phyloP scores from a whole-genome alignment of 768 basidiomycete genomes.

The Rhodosporidiobolus odoratus region DNA sequence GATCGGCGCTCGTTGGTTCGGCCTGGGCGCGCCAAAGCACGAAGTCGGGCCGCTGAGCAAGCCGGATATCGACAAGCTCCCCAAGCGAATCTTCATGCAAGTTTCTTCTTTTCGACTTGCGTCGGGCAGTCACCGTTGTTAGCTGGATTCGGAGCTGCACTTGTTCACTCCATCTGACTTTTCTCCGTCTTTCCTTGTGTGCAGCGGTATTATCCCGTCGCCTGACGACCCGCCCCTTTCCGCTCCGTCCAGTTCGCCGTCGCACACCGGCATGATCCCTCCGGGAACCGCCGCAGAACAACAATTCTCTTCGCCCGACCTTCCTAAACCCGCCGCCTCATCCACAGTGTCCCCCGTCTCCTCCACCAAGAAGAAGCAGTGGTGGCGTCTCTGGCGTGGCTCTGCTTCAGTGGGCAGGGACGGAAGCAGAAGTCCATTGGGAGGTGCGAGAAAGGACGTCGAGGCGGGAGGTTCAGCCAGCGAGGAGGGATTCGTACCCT shows the following conservation, averaged over 20 bases:
- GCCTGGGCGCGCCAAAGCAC: constrained; percentile 36
- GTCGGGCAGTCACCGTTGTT: too few relatives aligned
- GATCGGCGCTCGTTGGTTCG: constrained; percentile 33
- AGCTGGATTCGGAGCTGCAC: too few relatives aligned
- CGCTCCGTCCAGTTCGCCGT: not conserved
- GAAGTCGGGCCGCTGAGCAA: constrained; percentile 40
- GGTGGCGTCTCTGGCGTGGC: constrained; percentile 15
- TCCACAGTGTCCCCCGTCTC: not conserved
- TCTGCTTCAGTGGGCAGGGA: too few relatives aligned
- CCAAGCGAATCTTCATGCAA: constrained; percentile 18
- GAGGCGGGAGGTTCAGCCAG: not conserved
- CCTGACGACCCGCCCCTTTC: not conserved
- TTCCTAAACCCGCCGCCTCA: not conserved
- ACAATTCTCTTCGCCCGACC: not conserved
- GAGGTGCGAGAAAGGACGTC: not conserved
- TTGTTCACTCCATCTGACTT: too few relatives aligned
- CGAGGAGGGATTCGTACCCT: not conserved
- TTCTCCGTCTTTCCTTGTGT: not conserved
- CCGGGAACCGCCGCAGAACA: too few relatives aligned
- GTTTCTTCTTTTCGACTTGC: not conserved
- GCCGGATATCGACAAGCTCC: constrained; percentile 35
- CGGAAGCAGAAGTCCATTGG: not conserved
- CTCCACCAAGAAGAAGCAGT: not conserved
- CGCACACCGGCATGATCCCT: too few relatives aligned
- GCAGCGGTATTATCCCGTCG: not conserved